A percentile compares a stretch with the other conserved stretches of the same genome.
phyloP scores from a whole-genome alignment of 257 asterid species.

The Plantago major region DNA sequence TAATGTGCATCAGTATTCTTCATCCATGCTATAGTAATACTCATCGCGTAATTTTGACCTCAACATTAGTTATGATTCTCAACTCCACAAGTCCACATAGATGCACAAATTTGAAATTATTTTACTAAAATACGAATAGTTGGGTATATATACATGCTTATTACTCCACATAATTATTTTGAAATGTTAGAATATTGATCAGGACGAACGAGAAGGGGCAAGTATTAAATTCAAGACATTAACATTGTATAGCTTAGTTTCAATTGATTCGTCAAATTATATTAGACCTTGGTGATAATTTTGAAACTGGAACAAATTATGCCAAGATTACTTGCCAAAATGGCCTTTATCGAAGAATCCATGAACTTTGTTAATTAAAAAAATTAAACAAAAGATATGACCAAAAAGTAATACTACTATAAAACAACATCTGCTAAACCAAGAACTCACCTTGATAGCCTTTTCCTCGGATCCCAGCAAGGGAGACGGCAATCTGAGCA shows the following conservation, averaged over 20 bases:
- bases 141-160: too few species aligned
- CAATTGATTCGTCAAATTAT: not conserved
- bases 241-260: not conserved
- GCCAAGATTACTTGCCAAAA: not conserved
- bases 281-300: not conserved
- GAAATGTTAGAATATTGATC: too few species aligned
- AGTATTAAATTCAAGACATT: not conserved
- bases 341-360: not conserved
- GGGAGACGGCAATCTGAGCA: constrained; percentile 79
- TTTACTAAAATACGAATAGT: too few species aligned
- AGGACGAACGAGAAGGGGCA: too few species aligned
- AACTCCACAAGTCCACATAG: too few species aligned
- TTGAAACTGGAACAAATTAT: not conserved
- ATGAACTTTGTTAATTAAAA: not conserved
- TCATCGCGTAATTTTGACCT: too few species aligned
- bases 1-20: not conserved
- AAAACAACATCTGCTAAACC: not conserved
- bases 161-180: too few species aligned
- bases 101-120: too few species aligned
- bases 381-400: not conserved
- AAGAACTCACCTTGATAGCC: constrained; percentile 28
- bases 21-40: not conserved
- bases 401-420: not conserved
- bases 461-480: constrained; percentile 45
- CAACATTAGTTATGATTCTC: too few species aligned